These are phyloP conservation scores for Bruguiera gymnorhiza DNA, from an alignment of 345 rosid species.

Conservation along the genomic window DNA sequence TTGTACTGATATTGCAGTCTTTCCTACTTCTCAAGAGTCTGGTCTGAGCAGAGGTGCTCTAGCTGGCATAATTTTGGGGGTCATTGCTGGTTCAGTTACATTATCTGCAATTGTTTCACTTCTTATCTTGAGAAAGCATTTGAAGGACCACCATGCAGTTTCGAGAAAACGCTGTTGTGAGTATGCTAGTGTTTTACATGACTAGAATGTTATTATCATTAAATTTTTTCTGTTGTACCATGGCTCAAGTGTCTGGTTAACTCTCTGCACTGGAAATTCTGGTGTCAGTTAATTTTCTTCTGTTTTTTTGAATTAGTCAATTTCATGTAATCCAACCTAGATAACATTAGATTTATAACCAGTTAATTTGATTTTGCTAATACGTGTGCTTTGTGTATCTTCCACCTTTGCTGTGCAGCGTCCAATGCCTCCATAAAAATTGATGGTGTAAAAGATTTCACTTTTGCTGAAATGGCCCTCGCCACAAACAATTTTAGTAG, in stretches of 20 bases:
- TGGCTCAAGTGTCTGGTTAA: not conserved
- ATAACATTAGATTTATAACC: no score
- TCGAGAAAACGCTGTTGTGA: conserved; percentile 58
- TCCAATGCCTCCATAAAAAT: conserved; percentile 52
- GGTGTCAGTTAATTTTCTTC: not conserved
- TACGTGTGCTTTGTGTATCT: conserved; percentile 1
- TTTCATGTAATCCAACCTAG: no score
- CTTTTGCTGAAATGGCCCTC: conserved; percentile 59
- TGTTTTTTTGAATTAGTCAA: no score
- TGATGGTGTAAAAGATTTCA: conserved; percentile 64
- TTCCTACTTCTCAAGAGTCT: conserved; percentile 28
- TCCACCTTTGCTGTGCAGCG: conserved; percentile 32
- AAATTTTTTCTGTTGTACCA: not conserved
- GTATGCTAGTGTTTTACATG: conserved; percentile 22
- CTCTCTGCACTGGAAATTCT: not conserved
- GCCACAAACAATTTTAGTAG: conserved; percentile 62
- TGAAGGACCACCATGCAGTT: conserved; percentile 40
- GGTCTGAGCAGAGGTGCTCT: conserved; percentile 58
- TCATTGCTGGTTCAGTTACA: conserved; percentile 62
- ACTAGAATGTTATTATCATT: not conserved
- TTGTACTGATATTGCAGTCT: conserved; percentile 32
- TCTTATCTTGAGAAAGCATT: conserved; percentile 47
- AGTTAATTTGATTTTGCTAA: no score
- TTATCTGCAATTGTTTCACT: conserved; percentile 66
- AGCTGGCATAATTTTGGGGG: conserved; percentile 63